phyloP scores from a whole-genome alignment of 805 yeast genomes.

The Myxozyma neglecta region DNA sequence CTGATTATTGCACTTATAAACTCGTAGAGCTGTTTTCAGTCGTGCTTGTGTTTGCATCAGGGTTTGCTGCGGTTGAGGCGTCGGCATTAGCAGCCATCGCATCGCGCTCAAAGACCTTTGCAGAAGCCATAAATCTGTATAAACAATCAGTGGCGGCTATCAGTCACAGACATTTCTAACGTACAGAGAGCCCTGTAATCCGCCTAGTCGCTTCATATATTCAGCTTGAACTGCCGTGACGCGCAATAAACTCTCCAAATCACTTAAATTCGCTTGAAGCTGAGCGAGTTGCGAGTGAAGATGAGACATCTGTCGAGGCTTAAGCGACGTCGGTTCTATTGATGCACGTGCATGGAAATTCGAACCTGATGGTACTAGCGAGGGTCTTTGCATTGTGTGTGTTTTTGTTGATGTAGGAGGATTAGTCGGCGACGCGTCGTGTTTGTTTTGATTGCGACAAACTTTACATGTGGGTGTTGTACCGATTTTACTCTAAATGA shows the following conservation, averaged over 20 bases:
- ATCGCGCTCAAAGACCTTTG: conserved; percentile 39
- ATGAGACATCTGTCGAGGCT: conserved; percentile 51
- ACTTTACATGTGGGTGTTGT: too few species aligned
- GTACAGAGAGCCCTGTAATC: conserved; percentile 57
- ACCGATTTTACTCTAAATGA: background rate
- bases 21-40: background rate
- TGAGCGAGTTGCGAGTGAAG: conserved; percentile 55
- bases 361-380: background rate
- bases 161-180: conserved; percentile 20
- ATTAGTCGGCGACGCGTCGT: background rate
- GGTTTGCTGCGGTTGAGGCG: background rate
- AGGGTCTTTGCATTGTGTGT: conserved; percentile 3
- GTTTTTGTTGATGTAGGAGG: background rate
- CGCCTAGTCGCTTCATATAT: conserved; percentile 54
- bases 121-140: conserved; percentile 39
- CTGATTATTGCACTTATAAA: background rate
- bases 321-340: conserved; percentile 21
- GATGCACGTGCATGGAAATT: conserved; percentile 16
- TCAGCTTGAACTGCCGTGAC: conserved; percentile 56
- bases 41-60: background rate
- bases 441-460: background rate
- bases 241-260: conserved; percentile 52
- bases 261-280: conserved; percentile 56
- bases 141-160: too few species aligned
- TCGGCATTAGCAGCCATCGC: conserved; percentile 24